Conservation (phyloP, 1,284 basidiomycete genomes). For the Apiotrichum porosum region DNA sequence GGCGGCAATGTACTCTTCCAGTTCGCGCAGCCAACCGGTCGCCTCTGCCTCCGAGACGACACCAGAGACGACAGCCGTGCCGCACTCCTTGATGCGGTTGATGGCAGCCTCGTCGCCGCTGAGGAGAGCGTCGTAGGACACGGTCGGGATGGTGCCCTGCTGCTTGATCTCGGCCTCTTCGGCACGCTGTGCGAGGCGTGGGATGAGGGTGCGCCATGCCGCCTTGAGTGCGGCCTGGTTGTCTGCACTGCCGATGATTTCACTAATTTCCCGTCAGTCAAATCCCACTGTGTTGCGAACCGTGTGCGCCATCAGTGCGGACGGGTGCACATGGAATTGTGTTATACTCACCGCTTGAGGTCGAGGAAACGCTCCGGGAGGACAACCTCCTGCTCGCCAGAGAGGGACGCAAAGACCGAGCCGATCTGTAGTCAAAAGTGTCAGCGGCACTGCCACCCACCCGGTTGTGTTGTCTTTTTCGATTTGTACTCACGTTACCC, state of each 20-base stretch:
- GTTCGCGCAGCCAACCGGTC: conserved; percentile 57
- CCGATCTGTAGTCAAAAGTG: conserved; percentile 49
- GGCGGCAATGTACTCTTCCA: conserved; percentile 56
- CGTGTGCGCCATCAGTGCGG: too few species aligned
- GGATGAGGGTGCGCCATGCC: conserved; percentile 58
- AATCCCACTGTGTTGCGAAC: too few species aligned
- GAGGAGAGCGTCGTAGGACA: conserved; percentile 55
- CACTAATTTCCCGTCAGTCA: too few species aligned
- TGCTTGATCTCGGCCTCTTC: conserved; percentile 53
- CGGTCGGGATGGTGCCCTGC: conserved; percentile 54
- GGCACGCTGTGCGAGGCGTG: conserved; percentile 52
- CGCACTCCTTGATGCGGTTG: conserved; percentile 55
- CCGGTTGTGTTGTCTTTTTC: background rate
- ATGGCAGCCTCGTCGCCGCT: conserved; percentile 51
- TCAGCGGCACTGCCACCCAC: too few species aligned
- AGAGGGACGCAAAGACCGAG: conserved; percentile 58
- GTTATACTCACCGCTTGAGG: conserved; percentile 56
- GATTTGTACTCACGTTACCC: conserved; percentile 12
- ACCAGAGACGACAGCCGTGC: conserved; percentile 59
- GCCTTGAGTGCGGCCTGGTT: conserved; percentile 54
- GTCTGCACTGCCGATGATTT: conserved; percentile 45
- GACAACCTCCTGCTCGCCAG: conserved; percentile 47
- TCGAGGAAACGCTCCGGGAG: conserved; percentile 59
- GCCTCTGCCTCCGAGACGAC: conserved; percentile 59
- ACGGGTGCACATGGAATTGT: conserved; percentile 6